phyloP scores from a whole-genome alignment of 2,329 filamentous ascomycete species.

The Clonostachys rhizophaga region DNA sequence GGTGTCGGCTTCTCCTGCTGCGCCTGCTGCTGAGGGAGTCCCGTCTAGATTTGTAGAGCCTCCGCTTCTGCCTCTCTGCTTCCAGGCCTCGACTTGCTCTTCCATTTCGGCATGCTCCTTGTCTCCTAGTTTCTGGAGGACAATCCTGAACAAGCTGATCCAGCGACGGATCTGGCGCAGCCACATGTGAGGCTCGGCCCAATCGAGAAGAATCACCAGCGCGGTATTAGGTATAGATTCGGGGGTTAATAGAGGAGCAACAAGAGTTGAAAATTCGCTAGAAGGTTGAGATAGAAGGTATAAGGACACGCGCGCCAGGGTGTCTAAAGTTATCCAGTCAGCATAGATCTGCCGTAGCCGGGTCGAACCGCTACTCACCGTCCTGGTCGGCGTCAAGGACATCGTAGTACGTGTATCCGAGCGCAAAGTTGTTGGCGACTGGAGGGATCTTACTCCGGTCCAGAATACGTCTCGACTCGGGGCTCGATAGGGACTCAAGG shows the following conservation, averaged over 20 bases:
- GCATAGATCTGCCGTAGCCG: not conserved
- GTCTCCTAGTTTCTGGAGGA: constrained; percentile 67
- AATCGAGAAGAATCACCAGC: constrained; percentile 89
- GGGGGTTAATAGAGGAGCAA: constrained; percentile 79
- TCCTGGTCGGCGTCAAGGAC: constrained; percentile 92
- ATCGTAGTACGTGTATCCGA: constrained; percentile 94
- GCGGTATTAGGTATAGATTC: constrained; percentile 82
- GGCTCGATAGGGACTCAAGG: constrained; percentile 58
- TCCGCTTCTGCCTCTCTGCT: constrained; percentile 66
- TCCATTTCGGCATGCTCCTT: constrained; percentile 82
- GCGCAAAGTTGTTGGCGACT: constrained; percentile 84
- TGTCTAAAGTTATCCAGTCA: constrained; percentile 53
- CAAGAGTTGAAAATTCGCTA: constrained; percentile 73
- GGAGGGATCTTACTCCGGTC: constrained; percentile 65
- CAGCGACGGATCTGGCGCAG: constrained; percentile 83
- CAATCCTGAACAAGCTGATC: constrained; percentile 77
- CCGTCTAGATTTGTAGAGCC: constrained; percentile 59
- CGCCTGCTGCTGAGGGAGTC: constrained; percentile 48
- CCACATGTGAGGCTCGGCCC: constrained; percentile 92
- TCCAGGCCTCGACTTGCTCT: constrained; percentile 77
- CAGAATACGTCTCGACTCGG: constrained; percentile 45
- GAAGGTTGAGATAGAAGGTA: constrained; percentile 87
- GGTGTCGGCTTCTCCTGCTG: constrained; percentile 56
- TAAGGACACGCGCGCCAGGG: constrained; percentile 80
- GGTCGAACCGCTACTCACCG: constrained; percentile 43